A percentile compares a stretch with the other conserved stretches of the same genome.
These are phyloP conservation scores for grape (Vitis vinifera) DNA, from an alignment of 164 flowering plant genomes.

Conservation along the genomic window ASM3070453v1 NC_081817.1:6114001-6114500, in stretches of 20 bases:
- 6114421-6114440: conserved; percentile 92
- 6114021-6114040: background rate
- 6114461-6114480: conserved; percentile 74
- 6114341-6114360: conserved; percentile 95
- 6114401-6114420: conserved; percentile 77
- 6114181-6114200: conserved; percentile 54
- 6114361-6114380: conserved; percentile 77
- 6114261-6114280: conserved; percentile 23
- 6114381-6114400: conserved; percentile 37
- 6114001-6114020: background rate
- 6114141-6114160: conserved; percentile 58
- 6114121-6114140: conserved; percentile 78
- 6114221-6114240: conserved; percentile 69
- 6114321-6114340: conserved; percentile 84
- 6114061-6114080: background rate
- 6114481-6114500: conserved; percentile 93
- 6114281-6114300: conserved; percentile 28
- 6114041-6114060: background rate
- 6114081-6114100: conserved; percentile 85
- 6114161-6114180: conserved; percentile 58
- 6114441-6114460: conserved; percentile 96
- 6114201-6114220: conserved; percentile 84
- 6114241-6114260: conserved; percentile 22
- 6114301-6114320: conserved; percentile 34
- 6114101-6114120: conserved; percentile 57